Base-by-base conservation (phyloP, 78 protist genomes). In the slime mould (Dictyostelium discoideum) region DNA sequence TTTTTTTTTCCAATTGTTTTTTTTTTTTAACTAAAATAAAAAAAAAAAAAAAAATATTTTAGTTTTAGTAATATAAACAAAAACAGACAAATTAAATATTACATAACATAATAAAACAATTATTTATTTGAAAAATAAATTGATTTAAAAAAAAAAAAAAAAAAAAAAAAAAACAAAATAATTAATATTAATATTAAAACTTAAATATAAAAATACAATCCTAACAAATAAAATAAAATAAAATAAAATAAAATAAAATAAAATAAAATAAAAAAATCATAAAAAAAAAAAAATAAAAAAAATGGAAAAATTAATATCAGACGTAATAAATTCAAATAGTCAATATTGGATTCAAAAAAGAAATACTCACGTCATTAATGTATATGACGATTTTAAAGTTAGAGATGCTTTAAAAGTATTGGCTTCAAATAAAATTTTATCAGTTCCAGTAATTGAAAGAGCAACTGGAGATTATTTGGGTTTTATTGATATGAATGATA, bases 401-500 rank as follows among this genome's bases (percentile, higher is more conserved):
- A 11, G 10, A 5, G 81, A 82, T 5, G 87, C 94, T 29, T 26
- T 90, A n/a, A 44, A 67, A n/a, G 14, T 90, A 18, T 24, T 90
- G 16, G 29, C 87, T 1, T 6, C 69, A 5, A 65, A 81, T 44
- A 26, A 82, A 14, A 90, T 90, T 7, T 79, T 90, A 32, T 90
- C 94, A 26, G 3, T 90, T 8, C 94, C 94, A 46, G 87, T 90
- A 1, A 82, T 48, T 1, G 94, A 90, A 14, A 76, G 39, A 39
- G 20, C 74, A 11, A 82, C 67, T 48, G 84, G 73, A 65, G 93
- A 88, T 5, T 90, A 67, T 46, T 24, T 90, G 10, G 94, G 94
- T 16, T 90, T 90, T 32, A 50, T 90, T 10, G 94, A 90, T 82
- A 82, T 90, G 87, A 82, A 81, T 50, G 94, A 90, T 82, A 72